phyloP scores from a whole-genome alignment of 2,329 filamentous ascomycete genomes.

The Alternaria burnsii region DNA sequence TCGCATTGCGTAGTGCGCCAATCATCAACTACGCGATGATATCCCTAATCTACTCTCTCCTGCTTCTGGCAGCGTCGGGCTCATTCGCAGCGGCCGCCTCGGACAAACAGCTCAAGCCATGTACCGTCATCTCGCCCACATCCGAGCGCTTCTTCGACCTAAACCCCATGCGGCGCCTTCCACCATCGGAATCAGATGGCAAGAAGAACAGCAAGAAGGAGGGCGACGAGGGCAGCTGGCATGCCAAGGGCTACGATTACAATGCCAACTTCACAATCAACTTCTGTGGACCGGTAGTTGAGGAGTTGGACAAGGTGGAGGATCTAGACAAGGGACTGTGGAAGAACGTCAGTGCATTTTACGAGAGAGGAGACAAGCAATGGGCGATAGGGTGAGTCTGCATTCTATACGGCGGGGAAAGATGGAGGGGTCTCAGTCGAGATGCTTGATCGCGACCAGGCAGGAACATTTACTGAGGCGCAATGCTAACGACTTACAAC shows the following conservation, averaged over 20 bases:
- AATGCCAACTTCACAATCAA: slow-evolving; percentile 84
- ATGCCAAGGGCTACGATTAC: slow-evolving; percentile 78
- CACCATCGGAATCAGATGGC: slow-evolving; percentile 50
- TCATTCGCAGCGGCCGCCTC: slow-evolving; percentile 38
- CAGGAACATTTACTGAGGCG: slow-evolving; percentile 1
- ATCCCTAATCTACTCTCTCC: slow-evolving; percentile 34
- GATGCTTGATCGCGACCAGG: background rate
- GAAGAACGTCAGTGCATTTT: slow-evolving; percentile 82
- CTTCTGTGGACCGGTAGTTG: slow-evolving; percentile 79
- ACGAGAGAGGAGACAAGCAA: slow-evolving; percentile 69
- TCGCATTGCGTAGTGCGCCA: slow-evolving; percentile 14
- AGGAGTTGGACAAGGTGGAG: slow-evolving; percentile 68
- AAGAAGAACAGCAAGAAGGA: slow-evolving; percentile 58
- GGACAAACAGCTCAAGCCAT: slow-evolving; percentile 62
- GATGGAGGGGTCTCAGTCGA: background rate
- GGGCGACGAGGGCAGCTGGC: slow-evolving; percentile 66
- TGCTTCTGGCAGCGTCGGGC: slow-evolving; percentile 44
- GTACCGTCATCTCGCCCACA: slow-evolving; percentile 69
- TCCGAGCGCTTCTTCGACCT: slow-evolving; percentile 71
- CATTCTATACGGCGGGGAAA: background rate
- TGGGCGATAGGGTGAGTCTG: slow-evolving; percentile 76
- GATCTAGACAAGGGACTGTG: slow-evolving; percentile 70
- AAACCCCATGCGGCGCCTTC: slow-evolving; percentile 63
- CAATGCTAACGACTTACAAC: slow-evolving; percentile 24
- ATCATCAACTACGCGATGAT: slow-evolving; percentile 32